Percentiles rank a stretch among this genome's conserved stretches.
These are phyloP conservation scores for Sordaria brevicollis DNA, from an alignment of 495 filamentous ascomycete genomes.

Conservation along the genomic window DNA sequence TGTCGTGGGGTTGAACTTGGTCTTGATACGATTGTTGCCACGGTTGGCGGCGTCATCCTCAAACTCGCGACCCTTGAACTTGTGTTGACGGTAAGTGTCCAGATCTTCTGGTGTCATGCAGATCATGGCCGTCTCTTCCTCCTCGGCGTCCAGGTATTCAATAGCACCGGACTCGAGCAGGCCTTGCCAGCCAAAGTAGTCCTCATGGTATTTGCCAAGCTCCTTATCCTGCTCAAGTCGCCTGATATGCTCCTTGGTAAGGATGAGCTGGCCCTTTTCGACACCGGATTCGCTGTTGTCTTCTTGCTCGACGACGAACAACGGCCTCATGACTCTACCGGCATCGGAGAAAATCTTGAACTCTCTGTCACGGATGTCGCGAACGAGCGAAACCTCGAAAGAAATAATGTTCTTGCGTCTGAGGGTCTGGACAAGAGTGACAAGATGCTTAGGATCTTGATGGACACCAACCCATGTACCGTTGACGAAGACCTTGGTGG, in stretches of 20 bases:
- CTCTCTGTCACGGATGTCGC: conserved; percentile 91
- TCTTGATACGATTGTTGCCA: conserved; percentile 71
- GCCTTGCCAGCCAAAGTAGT: conserved; percentile 78
- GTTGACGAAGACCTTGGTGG: conserved; percentile 96
- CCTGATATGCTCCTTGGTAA: conserved; percentile 73
- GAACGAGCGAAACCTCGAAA: conserved; percentile 82
- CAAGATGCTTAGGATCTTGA: conserved; percentile 69
- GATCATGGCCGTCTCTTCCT: conserved; percentile 98
- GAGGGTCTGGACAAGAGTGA: conserved; percentile 63
- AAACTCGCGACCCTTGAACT: conserved; percentile 39
- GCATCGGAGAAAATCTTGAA: conserved; percentile 99
- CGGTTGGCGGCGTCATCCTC: conserved; percentile 29
- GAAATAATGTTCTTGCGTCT: conserved; percentile 68
- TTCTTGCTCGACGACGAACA: conserved; percentile 66
- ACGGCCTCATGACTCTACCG: conserved; percentile 81
- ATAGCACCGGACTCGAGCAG: conserved; percentile 71
- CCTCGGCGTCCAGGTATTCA: conserved; percentile 94
- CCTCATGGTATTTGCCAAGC: conserved; percentile 45
- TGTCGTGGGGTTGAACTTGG: conserved; percentile 67
- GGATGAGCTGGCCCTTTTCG: conserved; percentile 64
- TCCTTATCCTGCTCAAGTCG: conserved; percentile 48
- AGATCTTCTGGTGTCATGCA: conserved; percentile 96
- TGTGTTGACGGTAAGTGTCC: conserved; percentile 47
- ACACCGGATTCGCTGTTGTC: conserved; percentile 61
- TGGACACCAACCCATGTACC: conserved; percentile 96